Conservation (phyloP, 768 basidiomycete species). For the Psilocybe sp. region DNA sequence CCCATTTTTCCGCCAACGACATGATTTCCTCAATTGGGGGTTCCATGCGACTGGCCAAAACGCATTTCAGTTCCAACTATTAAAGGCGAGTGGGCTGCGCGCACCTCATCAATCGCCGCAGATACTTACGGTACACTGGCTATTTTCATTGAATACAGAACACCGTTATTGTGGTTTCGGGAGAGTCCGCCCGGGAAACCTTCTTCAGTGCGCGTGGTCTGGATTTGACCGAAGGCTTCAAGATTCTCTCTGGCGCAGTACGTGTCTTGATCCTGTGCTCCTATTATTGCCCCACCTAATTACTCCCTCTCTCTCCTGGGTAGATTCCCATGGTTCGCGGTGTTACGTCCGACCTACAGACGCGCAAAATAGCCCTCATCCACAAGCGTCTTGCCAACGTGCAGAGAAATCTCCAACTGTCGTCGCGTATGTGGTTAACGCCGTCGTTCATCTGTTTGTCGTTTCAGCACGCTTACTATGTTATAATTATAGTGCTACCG, state of each 20-base stretch:
- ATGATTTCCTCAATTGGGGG: constrained; percentile 72
- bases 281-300: constrained; percentile 13
- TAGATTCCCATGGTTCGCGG: constrained; percentile 78
- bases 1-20: constrained; percentile 68
- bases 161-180: constrained; percentile 73
- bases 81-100: constrained; percentile 46
- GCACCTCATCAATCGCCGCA: constrained; percentile 2
- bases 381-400: constrained; percentile 67
- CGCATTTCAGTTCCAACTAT: constrained; percentile 67
- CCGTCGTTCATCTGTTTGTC: neutral
- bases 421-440: constrained; percentile 46
- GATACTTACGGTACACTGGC: constrained; percentile 8
- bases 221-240: constrained; percentile 78
- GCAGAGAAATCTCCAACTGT: constrained; percentile 61
- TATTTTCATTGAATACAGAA: constrained; percentile 42
- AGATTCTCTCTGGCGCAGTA: constrained; percentile 75
- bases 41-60: constrained; percentile 65
- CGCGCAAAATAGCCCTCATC: constrained; percentile 58
- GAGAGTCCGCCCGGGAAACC: constrained; percentile 62
- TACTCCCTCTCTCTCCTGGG: constrained; percentile 14
- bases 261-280: constrained; percentile 25
- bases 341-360: constrained; percentile 69
- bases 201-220: constrained; percentile 72
- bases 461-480: neutral
- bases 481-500: constrained; percentile 51